These are phyloP conservation scores for Chenopodium formosanum DNA, from an alignment of 148 eudicot genomes.

Conservation along the genomic window DNA sequence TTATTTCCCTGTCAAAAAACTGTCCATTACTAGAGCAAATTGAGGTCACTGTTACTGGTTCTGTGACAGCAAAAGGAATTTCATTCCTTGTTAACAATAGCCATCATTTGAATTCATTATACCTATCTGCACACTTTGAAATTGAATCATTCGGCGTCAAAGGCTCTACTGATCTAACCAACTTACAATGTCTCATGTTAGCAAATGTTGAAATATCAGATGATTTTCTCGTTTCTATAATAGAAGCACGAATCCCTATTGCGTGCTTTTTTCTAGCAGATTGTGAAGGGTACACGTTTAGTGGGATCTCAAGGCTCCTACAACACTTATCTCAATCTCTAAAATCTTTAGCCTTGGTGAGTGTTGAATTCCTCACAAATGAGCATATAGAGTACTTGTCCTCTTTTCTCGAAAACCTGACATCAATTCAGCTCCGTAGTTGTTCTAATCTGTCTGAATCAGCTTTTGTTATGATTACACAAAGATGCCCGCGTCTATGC, in stretches of 20 bases:
- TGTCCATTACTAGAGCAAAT: conserved; percentile 13
- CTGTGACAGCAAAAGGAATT: conserved; percentile 21
- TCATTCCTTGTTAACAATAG: conserved; percentile 20
- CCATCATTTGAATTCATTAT: conserved; percentile 17
- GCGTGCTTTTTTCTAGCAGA: conserved; percentile 9
- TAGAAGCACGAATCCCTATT: conserved; percentile 22
- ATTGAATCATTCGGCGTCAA: neutral
- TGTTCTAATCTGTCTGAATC: too few relatives aligned
- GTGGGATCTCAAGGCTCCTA: conserved; percentile 22
- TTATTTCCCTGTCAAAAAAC: conserved; percentile 22
- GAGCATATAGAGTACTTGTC: too few relatives aligned
- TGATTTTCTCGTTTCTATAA: conserved; percentile 22
- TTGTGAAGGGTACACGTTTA: conserved; percentile 31
- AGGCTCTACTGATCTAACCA: neutral
- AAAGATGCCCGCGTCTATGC: too few relatives aligned
- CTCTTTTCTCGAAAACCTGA: too few relatives aligned
- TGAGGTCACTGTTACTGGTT: neutral
- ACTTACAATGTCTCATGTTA: conserved; percentile 6
- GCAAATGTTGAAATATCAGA: conserved; percentile 12
- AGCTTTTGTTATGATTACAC: too few relatives aligned
- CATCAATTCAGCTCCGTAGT: too few relatives aligned
- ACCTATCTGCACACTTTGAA: conserved; percentile 1
- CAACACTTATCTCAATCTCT: conserved; percentile 7
- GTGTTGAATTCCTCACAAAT: too few relatives aligned
- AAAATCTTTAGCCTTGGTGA: conserved; percentile 8